Base-by-base conservation (phyloP, 2,329 filamentous ascomycete genomes). In the Cladophialophora yegresii region DNA sequence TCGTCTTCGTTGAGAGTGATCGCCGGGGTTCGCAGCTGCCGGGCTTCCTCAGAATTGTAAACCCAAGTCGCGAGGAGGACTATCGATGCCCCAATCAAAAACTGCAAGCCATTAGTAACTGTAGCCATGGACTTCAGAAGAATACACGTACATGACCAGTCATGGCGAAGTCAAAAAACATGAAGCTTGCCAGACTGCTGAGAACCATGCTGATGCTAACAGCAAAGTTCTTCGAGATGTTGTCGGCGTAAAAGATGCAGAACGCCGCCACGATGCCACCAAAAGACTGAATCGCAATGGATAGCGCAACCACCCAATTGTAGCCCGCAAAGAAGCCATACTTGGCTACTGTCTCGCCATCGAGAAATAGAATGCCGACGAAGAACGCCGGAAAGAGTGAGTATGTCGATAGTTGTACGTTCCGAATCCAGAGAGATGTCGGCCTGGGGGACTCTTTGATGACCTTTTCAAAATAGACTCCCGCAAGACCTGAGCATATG, bases 271-370 rank as follows among this genome's bases (percentile, higher is more conserved):
- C 80, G 30, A 98, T 84, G 26, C 93, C 95, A 33, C 93, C 93
- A 40, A 88, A 78, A 0, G 93, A 90, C 75, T 99, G 95, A 64
- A 95, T 84, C 5, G 87, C 74, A 70, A 98, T 90, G 4, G 92
- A 90, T 4, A 87, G 82, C 92, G 93, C 97, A 2, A 98, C 93
- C 22, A 93, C 83, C 83, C 86, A 89, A 75, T 96, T 97, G 78
- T 98, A 99, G 2, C 95, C 95, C 63, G 90, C 89, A 71, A 99
- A 98, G 77, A 98, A 96, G 12, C 95, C 95, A 67, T 91, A 87
- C 75, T 89, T 86, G 28, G 88, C 84, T 68, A 99, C 92, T 47
- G 90, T 88, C 66, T 88, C 86, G 28, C 93, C 95, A 70, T 99
- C 95, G 68, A 92, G 90, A 78, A 91, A 90, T 2, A 96, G 79